Base-by-base conservation (phyloP, 2,329 filamentous ascomycete species). In the Boeremia exigua region DNA sequence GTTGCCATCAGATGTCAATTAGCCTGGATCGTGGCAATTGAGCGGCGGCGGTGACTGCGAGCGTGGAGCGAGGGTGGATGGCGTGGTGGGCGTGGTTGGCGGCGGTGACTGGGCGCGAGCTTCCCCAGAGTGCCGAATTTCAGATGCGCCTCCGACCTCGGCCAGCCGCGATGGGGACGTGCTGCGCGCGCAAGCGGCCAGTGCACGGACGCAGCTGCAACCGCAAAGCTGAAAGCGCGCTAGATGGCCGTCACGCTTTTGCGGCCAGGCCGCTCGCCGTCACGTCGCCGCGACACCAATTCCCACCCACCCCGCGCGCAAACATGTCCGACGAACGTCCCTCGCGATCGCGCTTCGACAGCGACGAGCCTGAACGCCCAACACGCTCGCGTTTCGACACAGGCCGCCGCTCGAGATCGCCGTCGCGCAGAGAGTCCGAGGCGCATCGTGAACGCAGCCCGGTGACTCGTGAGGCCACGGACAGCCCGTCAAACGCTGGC, bases 261-360 rank as follows among this genome's bases (percentile, higher is more conserved):
- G 9, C 38, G 28, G 27, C 47, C 36, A 38, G 28, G 30, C 40
- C 43, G 37, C 47, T n/a, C 36, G 28, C 40, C 37, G 34, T 33
- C 40, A 12, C 42, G 38, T 43, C 43, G 38, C 42, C 30, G 33
- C 34, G 19, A 48, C 48, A 45, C 28, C 39, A 30, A 38, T 32
- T 39, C 51, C 43, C 19, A 30, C 36, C 19, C 30, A 46, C 25
- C 44, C 36, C 28, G 28, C 44, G 58, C 47, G 42, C 59, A 44
- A 63, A 15, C 62, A 92, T 96, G 92, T 86, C 90, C 64, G 91
- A 95, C 69, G 83, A 88, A 61, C 90, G 93, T 66, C 85, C 88
- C 58, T 96, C 96, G 82, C 89, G 92, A 60, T 96, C 92, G 71
- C 92, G 94, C 76, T 97, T 98, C 78, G 94, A 98, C 74, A 91